Conservation (phyloP, 148 eudicot genomes). For the Chenopodium album region DNA sequence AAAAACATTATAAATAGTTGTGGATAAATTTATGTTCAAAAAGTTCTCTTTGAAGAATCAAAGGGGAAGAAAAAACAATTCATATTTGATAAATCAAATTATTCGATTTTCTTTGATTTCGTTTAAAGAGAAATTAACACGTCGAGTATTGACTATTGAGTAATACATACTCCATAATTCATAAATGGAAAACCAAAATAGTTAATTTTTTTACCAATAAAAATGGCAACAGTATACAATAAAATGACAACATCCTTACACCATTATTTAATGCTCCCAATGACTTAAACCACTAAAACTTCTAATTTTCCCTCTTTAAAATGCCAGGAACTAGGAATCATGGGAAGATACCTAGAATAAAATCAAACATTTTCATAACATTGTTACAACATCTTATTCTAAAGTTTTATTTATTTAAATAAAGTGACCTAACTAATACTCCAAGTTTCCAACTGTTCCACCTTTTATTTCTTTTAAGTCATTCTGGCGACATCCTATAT, state of each 20-base stretch:
- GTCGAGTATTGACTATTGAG: conserved; percentile 17
- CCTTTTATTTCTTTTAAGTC: neutral
- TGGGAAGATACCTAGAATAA: neutral
- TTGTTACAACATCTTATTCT: conserved; percentile 1
- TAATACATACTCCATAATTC: conserved; percentile 8
- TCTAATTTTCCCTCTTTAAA: neutral
- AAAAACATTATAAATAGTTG: too few relatives aligned
- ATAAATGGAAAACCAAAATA: neutral
- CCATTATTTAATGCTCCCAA: conserved; percentile 18
- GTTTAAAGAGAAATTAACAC: neutral
- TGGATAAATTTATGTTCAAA: neutral
- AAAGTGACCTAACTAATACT: conserved; percentile 1
- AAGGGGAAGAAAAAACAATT: too few relatives aligned
- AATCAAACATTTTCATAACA: neutral
- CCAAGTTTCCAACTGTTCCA: neutral
- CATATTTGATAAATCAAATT: neutral
- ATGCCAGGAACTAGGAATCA: neutral
- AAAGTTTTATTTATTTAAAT: neutral
- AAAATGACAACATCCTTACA: conserved; percentile 39
- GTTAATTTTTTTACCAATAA: neutral
- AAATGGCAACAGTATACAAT: conserved; percentile 23
- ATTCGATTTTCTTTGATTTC: neutral
- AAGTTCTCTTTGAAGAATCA: too few relatives aligned
- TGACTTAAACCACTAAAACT: neutral
- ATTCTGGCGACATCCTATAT: conserved; percentile 37